Conservation (phyloP, 2,329 filamentous ascomycete species). For the Aspergillus arachidicola region DNA sequence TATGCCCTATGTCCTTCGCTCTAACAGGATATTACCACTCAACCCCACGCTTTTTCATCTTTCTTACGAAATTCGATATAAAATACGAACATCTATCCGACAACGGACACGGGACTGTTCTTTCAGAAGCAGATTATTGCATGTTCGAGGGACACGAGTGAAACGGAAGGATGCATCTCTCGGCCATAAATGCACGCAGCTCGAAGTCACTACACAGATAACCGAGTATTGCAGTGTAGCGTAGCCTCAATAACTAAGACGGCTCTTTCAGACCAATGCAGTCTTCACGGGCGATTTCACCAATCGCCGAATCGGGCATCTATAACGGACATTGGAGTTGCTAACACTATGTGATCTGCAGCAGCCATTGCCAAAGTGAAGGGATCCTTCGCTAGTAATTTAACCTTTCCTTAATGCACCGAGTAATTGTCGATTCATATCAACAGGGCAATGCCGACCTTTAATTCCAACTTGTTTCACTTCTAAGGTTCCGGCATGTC, state of each 20-base stretch:
- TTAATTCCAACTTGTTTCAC: too few species aligned
- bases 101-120: background rate
- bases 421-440: background rate
- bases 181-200: background rate
- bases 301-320: background rate
- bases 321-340: background rate
- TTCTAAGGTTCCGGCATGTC: too few species aligned
- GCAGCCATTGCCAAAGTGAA: background rate
- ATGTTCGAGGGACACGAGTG: background rate
- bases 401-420: background rate
- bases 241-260: background rate
- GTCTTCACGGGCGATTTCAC: too few species aligned
- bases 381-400: background rate
- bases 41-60: rapidly evolving
- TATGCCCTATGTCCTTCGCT: too few species aligned
- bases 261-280: background rate
- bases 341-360: background rate
- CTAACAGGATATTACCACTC: background rate
- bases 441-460: too few species aligned
- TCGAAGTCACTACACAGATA: background rate
- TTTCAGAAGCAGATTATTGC: background rate
- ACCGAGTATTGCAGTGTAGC: background rate
- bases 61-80: background rate
- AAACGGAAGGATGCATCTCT: background rate
- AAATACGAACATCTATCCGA: background rate